phyloP scores from a whole-genome alignment of 2,329 filamentous ascomycete species.

The Tolypocladium ovalisporum region DNA sequence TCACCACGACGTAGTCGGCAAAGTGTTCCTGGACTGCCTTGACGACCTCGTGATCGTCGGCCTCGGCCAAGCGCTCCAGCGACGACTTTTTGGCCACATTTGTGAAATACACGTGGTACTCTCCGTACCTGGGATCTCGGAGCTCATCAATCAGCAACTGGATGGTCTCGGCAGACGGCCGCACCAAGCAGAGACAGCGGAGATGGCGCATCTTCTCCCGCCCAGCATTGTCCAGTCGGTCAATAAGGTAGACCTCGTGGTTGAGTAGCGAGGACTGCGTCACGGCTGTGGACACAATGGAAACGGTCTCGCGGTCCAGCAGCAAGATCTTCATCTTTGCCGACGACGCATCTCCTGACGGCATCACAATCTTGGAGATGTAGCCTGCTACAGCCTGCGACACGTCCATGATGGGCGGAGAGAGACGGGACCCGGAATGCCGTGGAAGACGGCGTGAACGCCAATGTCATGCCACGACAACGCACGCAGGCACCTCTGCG shows the following conservation, averaged over 20 bases:
- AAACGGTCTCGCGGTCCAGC: slow-evolving; percentile 85
- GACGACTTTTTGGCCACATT: slow-evolving; percentile 97
- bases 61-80: slow-evolving; percentile 85
- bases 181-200: slow-evolving; percentile 83
- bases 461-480: slow-evolving; percentile 3
- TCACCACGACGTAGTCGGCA: slow-evolving; percentile 89
- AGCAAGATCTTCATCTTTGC: slow-evolving; percentile 98
- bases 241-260: slow-evolving; percentile 96
- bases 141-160: slow-evolving; percentile 92
- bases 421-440: not conserved
- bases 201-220: slow-evolving; percentile 98
- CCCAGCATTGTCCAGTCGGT: slow-evolving; percentile 79
- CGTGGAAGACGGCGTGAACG: not conserved
- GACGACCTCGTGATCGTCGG: slow-evolving; percentile 95
- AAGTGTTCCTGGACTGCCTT: slow-evolving; percentile 92
- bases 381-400: slow-evolving; percentile 89
- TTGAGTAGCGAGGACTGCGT: slow-evolving; percentile 91
- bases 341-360: slow-evolving; percentile 57
- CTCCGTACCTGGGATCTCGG: slow-evolving; percentile 90
- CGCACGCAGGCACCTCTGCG: not conserved
- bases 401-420: slow-evolving; percentile 66
- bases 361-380: slow-evolving; percentile 87
- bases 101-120: slow-evolving; percentile 96
- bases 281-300: slow-evolving; percentile 87
- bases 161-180: slow-evolving; percentile 85